Conservation (phyloP, 1,284 basidiomycete species). For the Sporisorium graminicola region DNA sequence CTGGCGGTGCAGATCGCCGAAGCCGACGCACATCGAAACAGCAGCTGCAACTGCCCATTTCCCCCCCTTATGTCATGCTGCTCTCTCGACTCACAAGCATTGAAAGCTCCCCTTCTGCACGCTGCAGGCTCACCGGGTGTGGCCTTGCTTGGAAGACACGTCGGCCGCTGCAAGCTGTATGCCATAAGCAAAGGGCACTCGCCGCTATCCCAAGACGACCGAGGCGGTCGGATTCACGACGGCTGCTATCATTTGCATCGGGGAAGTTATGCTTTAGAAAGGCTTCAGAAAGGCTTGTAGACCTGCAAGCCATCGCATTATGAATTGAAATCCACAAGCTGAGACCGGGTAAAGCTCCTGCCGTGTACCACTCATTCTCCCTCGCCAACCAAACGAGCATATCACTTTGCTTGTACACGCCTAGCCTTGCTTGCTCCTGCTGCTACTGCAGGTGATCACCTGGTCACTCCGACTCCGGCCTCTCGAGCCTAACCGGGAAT, state of each 20-base stretch:
- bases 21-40: constrained; percentile 19
- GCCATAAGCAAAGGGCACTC: background rate
- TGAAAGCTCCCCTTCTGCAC: background rate
- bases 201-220: background rate
- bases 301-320: background rate
- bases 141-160: background rate
- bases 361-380: constrained; percentile 5
- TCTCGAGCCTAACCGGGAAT: background rate
- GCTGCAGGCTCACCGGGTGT: background rate
- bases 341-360: background rate
- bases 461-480: background rate
- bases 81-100: background rate
- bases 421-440: background rate
- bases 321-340: constrained; percentile 5
- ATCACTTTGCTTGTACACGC: constrained; percentile 35
- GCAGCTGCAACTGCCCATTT: constrained; percentile 12
- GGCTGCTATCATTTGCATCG: background rate
- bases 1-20: constrained; percentile 27
- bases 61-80: background rate
- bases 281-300: background rate
- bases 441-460: constrained; percentile 1
- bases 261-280: background rate
- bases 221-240: background rate
- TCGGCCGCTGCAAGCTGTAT: constrained; percentile 7
- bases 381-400: constrained; percentile 11